These are phyloP conservation scores for Dipteronia dyeriana DNA, from an alignment of 345 rosid species.

Conservation along the genomic window DNA sequence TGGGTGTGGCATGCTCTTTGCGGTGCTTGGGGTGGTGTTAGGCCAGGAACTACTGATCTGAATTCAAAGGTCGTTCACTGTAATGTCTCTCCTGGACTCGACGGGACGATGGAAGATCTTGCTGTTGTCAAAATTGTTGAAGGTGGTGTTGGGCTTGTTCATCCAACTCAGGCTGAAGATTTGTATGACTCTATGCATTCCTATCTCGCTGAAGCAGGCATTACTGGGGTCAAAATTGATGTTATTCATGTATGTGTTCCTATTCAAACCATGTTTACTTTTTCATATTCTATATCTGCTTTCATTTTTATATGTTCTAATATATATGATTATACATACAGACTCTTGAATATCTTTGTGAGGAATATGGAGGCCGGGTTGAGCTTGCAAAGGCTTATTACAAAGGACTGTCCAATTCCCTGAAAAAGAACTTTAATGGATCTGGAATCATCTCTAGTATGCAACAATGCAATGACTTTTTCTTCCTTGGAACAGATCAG, in stretches of 20 bases:
- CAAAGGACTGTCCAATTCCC: constrained; percentile 60
- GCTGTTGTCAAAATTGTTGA: constrained; percentile 74
- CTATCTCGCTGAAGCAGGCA: constrained; percentile 60
- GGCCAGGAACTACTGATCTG: constrained; percentile 57
- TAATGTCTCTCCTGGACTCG: constrained; percentile 58
- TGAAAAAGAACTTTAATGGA: constrained; percentile 78
- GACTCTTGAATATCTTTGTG: constrained; percentile 71
- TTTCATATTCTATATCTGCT: background rate
- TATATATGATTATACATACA: constrained; percentile 17
- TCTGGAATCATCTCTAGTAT: constrained; percentile 74
- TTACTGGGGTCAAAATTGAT: constrained; percentile 82
- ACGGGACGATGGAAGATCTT: constrained; percentile 68
- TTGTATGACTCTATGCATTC: constrained; percentile 85
- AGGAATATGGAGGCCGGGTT: constrained; percentile 83
- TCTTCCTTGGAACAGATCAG: constrained; percentile 81
- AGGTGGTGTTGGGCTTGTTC: constrained; percentile 79
- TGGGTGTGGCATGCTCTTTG: constrained; percentile 88
- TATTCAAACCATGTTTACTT: background rate
- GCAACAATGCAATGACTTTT: constrained; percentile 94
- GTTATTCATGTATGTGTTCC: constrained; percentile 69
- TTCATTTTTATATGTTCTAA: background rate
- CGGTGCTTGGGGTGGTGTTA: constrained; percentile 93
- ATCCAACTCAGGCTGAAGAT: constrained; percentile 63
- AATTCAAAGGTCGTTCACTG: constrained; percentile 45
- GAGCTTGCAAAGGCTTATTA: constrained; percentile 73